A percentile compares a stretch with the other conserved stretches of the same genome.
Evolutionary conservation across 805 yeast species (phyloP).

Genomic region (Jamesozyma gamospora): DNA sequence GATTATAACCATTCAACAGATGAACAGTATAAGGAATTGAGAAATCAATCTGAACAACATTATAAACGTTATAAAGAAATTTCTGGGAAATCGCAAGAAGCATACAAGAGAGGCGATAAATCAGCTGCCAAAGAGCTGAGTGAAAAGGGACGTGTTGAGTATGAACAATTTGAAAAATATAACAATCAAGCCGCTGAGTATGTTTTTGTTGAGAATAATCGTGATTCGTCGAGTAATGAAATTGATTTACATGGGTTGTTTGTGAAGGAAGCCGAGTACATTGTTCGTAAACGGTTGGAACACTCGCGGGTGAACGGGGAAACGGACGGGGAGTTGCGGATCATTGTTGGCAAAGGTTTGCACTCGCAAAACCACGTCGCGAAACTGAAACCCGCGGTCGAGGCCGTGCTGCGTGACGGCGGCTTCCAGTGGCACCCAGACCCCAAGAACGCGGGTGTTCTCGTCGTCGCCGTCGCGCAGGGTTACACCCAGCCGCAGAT

Average conservation of each 20-base stretch:
- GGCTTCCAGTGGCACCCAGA: conserved; percentile 54
- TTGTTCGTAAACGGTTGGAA: conserved; percentile 63
- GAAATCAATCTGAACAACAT: conserved; percentile 62
- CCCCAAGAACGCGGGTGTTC: conserved; percentile 67
- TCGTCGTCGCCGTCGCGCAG: conserved; percentile 36
- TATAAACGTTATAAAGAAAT: conserved; percentile 45
- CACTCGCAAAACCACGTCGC: conserved; percentile 79
- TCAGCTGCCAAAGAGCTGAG: conserved; percentile 64
- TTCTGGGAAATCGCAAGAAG: conserved; percentile 62
- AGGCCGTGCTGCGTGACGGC: conserved; percentile 60
- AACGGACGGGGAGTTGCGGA: conserved; percentile 42
- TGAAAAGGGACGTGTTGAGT: conserved; percentile 52
- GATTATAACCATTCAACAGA: conserved; percentile 73
- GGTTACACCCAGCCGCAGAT: conserved; percentile 6
- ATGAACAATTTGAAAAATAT: conserved; percentile 50
- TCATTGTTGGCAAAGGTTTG: conserved; percentile 87
- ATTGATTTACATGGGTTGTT: conserved; percentile 89
- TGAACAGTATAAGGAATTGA: conserved; percentile 47
- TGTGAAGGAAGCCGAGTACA: conserved; percentile 78
- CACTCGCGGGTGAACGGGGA: conserved; percentile 52
- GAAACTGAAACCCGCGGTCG: conserved; percentile 83
- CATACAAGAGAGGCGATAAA: conserved; percentile 67
- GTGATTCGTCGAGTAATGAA: conserved; percentile 76
- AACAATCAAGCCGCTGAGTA: conserved; percentile 82
- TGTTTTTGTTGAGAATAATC: conserved; percentile 78